phyloP scores from a whole-genome alignment of 1,139 yeast genomes.

The Wickerhamiella pararugosa region DNA sequence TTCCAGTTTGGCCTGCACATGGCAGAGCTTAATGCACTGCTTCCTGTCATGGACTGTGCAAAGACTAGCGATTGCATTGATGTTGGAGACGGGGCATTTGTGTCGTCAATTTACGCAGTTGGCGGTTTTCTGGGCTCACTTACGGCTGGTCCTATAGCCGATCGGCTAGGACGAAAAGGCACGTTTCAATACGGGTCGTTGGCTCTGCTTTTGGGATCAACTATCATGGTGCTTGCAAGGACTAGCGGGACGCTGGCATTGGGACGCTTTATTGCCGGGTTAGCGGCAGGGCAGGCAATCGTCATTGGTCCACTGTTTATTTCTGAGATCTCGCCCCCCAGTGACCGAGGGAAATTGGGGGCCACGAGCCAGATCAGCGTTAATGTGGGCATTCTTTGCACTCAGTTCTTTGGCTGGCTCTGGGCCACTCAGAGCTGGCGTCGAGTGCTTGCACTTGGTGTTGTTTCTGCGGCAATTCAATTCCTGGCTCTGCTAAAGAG shows the following conservation, averaged over 20 bases:
- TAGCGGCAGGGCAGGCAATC: conserved; percentile 77
- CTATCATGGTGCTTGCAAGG: conserved; percentile 40
- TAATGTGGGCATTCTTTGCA: conserved; percentile 65
- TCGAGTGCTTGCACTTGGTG: conserved; percentile 44
- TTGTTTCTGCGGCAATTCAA: conserved; percentile 37
- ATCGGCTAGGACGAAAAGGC: conserved; percentile 46
- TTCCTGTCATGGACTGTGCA: conserved; percentile 27
- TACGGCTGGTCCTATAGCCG: conserved; percentile 57
- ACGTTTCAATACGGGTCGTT: conserved; percentile 42
- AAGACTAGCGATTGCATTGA: conserved; percentile 39
- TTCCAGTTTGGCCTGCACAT: conserved; percentile 85
- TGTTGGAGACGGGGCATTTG: conserved; percentile 55
- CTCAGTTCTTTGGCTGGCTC: conserved; percentile 56
- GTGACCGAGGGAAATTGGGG: conserved; percentile 62
- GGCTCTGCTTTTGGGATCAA: conserved; percentile 52
- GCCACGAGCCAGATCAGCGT: conserved; percentile 78
- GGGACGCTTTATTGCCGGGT: conserved; percentile 67
- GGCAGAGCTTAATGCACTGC: conserved; percentile 81
- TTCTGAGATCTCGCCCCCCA: conserved; percentile 61
- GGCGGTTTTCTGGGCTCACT: conserved; percentile 79
- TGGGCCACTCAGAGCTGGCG: conserved; percentile 58
- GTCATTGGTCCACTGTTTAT: conserved; percentile 74
- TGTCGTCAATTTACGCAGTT: conserved; percentile 70
- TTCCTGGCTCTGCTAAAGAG: conserved; percentile 33
- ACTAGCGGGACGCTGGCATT: conserved; percentile 32